A percentile compares a stretch with the other conserved stretches of the same genome.
phyloP scores from a whole-genome alignment of 257 asterid genomes.

The Rhazya stricta region DNA sequence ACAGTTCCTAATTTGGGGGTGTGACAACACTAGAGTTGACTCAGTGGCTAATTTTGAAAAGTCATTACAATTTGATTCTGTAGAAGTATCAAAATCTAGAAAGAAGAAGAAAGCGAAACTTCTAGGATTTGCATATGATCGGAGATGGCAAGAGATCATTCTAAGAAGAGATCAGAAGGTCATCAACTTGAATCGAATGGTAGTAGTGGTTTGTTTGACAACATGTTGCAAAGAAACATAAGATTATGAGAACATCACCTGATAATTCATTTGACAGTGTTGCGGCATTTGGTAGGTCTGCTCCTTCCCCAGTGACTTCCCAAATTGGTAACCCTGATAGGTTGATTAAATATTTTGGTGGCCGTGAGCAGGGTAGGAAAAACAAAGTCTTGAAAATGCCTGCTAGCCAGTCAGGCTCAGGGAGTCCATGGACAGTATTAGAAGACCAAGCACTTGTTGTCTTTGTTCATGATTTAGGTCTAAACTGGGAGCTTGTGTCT shows the following conservation, averaged over 20 bases:
- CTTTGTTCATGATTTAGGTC: conserved; percentile 94
- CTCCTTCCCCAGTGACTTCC: conserved; percentile 84
- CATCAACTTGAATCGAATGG: conserved; percentile 69
- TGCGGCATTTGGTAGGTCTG: conserved; percentile 52
- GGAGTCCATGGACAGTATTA: conserved; percentile 77
- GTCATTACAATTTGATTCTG: conserved; percentile 52
- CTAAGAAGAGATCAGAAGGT: conserved; percentile 60
- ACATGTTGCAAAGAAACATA: conserved; percentile 66
- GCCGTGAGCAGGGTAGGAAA: conserved; percentile 86
- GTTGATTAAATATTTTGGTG: conserved; percentile 65
- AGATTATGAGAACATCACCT: conserved; percentile 58
- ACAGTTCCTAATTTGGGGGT: too few species aligned
- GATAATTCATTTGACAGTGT: conserved; percentile 70
- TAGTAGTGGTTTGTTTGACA: conserved; percentile 68
- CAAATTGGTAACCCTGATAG: conserved; percentile 80
- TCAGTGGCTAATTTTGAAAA: conserved; percentile 68
- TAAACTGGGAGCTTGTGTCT: conserved; percentile 96
- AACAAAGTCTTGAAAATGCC: conserved; percentile 64
- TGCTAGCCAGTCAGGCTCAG: conserved; percentile 62
- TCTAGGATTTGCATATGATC: conserved; percentile 56
- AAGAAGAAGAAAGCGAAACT: conserved; percentile 84
- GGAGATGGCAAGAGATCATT: conserved; percentile 68
- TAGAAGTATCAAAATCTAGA: conserved; percentile 71
- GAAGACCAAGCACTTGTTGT: conserved; percentile 99
- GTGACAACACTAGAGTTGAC: too few species aligned